Base-by-base conservation (phyloP, 257 asterid species). In the Solanum arcanum region DNA sequence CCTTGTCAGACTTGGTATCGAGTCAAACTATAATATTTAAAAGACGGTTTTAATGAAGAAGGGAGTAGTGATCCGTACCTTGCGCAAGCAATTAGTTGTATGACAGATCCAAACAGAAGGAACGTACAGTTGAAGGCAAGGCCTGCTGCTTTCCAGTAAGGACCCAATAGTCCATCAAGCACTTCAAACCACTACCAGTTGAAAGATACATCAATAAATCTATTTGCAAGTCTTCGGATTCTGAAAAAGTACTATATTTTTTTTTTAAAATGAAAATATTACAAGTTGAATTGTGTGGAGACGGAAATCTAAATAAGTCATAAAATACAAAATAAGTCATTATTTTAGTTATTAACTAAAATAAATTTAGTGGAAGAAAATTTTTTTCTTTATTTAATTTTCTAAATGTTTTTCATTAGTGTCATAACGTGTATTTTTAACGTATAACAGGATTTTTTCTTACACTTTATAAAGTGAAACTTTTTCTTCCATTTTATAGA, bases 81-180 rank as follows among this genome's bases (percentile, higher is more conserved):
- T 81, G 99, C 99, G 86, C 99, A 97, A 64, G 94, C 99, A 23
- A 97, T 97, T 88, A 97, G 97, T 87, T 97, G 99, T 85, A 97
- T 97, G 89, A 97, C 99, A 77, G 99, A 97, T 87, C 98, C 99
- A 88, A 96, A 95, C 35, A 96, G 92, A 25, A 96, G 98, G 89
- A 95, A 96, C 77, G 98, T 95, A 94, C 99, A 97, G 92, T 97
- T 97, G 92, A 97, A 97, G 83, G 98, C 98, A 37, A 97, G 93
- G 29, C 99, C 99, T 56, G 31, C 73, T 27, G 98, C 99, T 91
- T 97, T 97, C 99, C 99, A 97, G 93, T 93, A 94, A 44, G 98
- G 98, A 41, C 99, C 99, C 25, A 97, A 91, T 44, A 97, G 90
- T 60, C 99, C 99, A 90, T 95, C 98, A 37, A 97, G 92, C 68